These are phyloP conservation scores for Dillenia suffruticosa DNA, from an alignment of 164 flowering plant genomes.

Conservation along the genomic window DNA sequence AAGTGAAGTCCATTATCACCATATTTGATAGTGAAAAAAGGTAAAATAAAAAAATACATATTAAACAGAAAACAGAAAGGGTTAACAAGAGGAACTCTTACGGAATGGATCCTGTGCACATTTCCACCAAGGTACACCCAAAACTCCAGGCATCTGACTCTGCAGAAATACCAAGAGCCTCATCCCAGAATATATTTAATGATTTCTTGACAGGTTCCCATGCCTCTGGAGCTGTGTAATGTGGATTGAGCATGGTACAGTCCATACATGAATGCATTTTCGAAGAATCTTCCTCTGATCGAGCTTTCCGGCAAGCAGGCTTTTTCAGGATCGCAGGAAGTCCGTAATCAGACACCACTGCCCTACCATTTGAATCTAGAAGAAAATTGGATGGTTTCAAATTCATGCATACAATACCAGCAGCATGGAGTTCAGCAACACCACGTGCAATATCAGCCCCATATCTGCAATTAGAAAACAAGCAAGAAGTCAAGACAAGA, in stretches of 20 bases:
- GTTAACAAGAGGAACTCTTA: constrained; percentile 36
- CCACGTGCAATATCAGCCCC: constrained; percentile 99
- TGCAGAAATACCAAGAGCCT: constrained; percentile 81
- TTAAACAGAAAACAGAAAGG: constrained; percentile 1
- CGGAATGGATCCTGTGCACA: constrained; percentile 99
- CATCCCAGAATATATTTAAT: constrained; percentile 89
- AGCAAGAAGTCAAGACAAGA: constrained; percentile 8
- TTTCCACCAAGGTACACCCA: constrained; percentile 97
- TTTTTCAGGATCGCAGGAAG: constrained; percentile 88
- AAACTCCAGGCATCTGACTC: constrained; percentile 99
- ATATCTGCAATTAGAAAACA: constrained; percentile 49
- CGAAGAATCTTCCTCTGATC: constrained; percentile 61
- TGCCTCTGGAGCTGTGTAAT: constrained; percentile 97
- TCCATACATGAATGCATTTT: constrained; percentile 92
- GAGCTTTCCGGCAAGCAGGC: constrained; percentile 75
- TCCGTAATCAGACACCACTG: constrained; percentile 96
- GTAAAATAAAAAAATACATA: constrained; percentile 4
- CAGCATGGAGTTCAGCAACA: constrained; percentile 98
- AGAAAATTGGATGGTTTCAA: constrained; percentile 96
- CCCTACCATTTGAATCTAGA: constrained; percentile 81
- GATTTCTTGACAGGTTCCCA: constrained; percentile 96
- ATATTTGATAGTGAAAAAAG: constrained; percentile 6
- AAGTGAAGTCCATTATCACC: neutral
- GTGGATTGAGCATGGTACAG: constrained; percentile 90
- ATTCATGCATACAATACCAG: constrained; percentile 95